Percentiles rank a stretch among this genome's conserved stretches.
phyloP scores from a whole-genome alignment of 768 basidiomycete genomes.

The Pulveroboletus sp. region DNA sequence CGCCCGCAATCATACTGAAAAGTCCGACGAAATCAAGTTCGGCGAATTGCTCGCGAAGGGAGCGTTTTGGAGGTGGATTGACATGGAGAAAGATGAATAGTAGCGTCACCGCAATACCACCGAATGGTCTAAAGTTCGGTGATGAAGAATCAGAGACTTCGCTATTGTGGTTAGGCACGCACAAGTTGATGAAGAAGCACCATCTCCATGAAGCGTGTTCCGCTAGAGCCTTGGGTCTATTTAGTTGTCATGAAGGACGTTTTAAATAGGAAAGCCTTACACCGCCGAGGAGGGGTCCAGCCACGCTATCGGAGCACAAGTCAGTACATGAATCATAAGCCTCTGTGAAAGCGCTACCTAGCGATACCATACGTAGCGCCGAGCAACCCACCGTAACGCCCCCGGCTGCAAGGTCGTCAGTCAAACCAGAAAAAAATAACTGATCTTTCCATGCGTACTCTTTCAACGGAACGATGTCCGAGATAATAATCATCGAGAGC shows the following conservation, averaged over 20 bases:
- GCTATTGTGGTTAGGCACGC: no score
- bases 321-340: no score
- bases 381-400: conserved; percentile 69
- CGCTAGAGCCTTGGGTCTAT: no score
- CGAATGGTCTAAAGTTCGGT: conserved; percentile 51
- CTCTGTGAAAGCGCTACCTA: no score
- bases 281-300: conserved; percentile 81
- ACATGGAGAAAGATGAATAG: conserved; percentile 71
- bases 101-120: conserved; percentile 56
- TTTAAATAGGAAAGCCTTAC: conserved; percentile 38
- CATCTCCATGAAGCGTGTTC: no score
- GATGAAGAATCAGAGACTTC: no score
- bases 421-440: no score
- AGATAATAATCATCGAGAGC: conserved; percentile 70
- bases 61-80: conserved; percentile 62
- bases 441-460: no score
- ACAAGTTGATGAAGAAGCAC: no score
- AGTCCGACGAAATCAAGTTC: conserved; percentile 74
- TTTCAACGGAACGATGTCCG: conserved; percentile 78
- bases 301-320: conserved; percentile 39
- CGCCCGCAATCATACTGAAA: conserved; percentile 53
- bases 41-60: conserved; percentile 50
- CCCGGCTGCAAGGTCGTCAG: conserved; percentile 55
- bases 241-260: neutral
- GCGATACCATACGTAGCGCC: conserved; percentile 80